A percentile compares a stretch with the other conserved stretches of the same genome.
Evolutionary conservation across 345 rosid species (phyloP).

Genomic region (Hirschfeldia incana): DNA sequence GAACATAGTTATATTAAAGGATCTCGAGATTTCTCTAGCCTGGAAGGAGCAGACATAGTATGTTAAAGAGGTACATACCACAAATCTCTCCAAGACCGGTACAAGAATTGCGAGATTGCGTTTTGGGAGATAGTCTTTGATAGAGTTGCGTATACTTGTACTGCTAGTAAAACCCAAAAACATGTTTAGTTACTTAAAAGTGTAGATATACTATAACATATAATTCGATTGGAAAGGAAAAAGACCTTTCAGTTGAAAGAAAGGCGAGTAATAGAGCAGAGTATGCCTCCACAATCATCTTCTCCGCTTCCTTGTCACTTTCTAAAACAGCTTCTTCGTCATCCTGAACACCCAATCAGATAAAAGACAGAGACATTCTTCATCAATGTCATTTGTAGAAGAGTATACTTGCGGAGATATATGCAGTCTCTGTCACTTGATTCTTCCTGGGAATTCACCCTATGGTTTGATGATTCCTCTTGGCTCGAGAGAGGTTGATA

Average conservation of each 20-base stretch:
- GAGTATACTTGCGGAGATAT: constrained; percentile 88
- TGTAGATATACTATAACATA: constrained; percentile 12
- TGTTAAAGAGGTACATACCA: constrained; percentile 62
- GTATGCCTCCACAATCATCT: constrained; percentile 95
- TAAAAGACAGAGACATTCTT: too few species aligned
- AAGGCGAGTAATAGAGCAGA: constrained; percentile 95
- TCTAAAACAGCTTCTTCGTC: constrained; percentile 46
- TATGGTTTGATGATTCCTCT: too few species aligned
- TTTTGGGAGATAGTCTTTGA: constrained; percentile 76
- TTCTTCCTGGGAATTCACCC: too few species aligned
- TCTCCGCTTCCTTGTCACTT: neutral
- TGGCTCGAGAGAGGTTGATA: too few species aligned
- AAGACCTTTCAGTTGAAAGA: constrained; percentile 70
- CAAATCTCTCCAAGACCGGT: constrained; percentile 96
- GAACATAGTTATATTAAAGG: constrained; percentile 8
- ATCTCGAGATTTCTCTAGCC: neutral
- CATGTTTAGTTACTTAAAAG: constrained; percentile 15
- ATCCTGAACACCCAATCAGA: constrained; percentile 47
- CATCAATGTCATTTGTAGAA: too few species aligned
- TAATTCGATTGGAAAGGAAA: neutral
- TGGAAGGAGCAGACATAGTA: constrained; percentile 2
- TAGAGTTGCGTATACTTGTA: constrained; percentile 66
- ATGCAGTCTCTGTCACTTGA: too few species aligned
- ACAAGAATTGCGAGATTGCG: constrained; percentile 67
- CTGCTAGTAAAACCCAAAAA: constrained; percentile 48